phyloP scores from a whole-genome alignment of 495 filamentous ascomycete species.

The Podospora pseudocomata region DNA sequence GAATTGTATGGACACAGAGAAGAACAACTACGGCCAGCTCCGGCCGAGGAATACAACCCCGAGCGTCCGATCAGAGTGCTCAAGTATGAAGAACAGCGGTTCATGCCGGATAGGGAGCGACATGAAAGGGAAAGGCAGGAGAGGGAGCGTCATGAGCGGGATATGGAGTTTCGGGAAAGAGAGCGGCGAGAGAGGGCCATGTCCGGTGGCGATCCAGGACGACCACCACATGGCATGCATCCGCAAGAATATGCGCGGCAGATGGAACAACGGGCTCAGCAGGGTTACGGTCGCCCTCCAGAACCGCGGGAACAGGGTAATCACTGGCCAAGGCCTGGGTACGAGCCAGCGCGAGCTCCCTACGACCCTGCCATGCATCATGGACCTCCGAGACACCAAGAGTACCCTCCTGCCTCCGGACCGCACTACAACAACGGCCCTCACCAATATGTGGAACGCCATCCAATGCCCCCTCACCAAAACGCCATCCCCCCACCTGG shows the following conservation, averaged over 20 bases:
- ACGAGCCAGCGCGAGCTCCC: conserved; percentile 38
- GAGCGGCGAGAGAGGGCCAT: conserved; percentile 41
- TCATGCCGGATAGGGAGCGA: conserved; percentile 37
- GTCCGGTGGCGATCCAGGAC: conserved; percentile 30
- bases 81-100: conserved; percentile 35
- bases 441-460: conserved; percentile 47
- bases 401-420: conserved; percentile 40
- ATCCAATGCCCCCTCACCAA: conserved; percentile 42
- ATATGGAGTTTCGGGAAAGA: conserved; percentile 33
- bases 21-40: conserved; percentile 28
- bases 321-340: conserved; percentile 41
- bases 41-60: conserved; percentile 43
- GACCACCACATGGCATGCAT: conserved; percentile 28
- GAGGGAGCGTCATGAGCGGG: conserved; percentile 17
- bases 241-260: conserved; percentile 23
- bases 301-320: conserved; percentile 42
- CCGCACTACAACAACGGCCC: conserved; percentile 43
- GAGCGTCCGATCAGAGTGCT: conserved; percentile 42
- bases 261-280: conserved; percentile 23
- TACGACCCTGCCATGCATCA: conserved; percentile 40
- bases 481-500: conserved; percentile 39
- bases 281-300: conserved; percentile 37
- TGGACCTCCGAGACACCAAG: conserved; percentile 36
- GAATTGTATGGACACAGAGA: conserved; percentile 44
- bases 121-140: conserved; percentile 31